These are phyloP conservation scores for Hemisphaericaspora subhashii DNA, from an alignment of 1,139 yeast species.

Conservation along the genomic window DNA sequence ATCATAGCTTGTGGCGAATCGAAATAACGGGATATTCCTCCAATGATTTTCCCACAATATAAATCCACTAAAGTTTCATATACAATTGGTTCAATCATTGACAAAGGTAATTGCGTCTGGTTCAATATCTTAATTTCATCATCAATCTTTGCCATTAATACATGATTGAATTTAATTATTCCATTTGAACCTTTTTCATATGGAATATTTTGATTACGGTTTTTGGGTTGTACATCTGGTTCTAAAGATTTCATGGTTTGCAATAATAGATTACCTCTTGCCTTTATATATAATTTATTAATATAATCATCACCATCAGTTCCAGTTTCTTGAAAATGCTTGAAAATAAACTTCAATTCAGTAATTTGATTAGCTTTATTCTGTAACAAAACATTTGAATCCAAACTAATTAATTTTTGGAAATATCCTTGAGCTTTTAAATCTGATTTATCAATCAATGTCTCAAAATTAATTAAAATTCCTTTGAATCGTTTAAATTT, in stretches of 20 bases:
- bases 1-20: constrained; percentile 14
- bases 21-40: constrained; percentile 1
- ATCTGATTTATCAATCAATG: constrained; percentile 47
- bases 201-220: constrained; percentile 40
- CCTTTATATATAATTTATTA: constrained; percentile 44
- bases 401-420: constrained; percentile 17
- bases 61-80: constrained; percentile 22
- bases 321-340: constrained; percentile 38
- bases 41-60: neutral
- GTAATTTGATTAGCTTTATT: constrained; percentile 9
- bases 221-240: constrained; percentile 36
- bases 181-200: constrained; percentile 67
- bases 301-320: constrained; percentile 17
- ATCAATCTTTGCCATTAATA: constrained; percentile 49
- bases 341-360: constrained; percentile 30
- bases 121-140: constrained; percentile 44
- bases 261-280: constrained; percentile 45
- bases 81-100: constrained; percentile 16
- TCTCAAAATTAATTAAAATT: constrained; percentile 46
- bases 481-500: constrained; percentile 50
- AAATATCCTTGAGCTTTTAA: constrained; percentile 38
- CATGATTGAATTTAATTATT: constrained; percentile 54
- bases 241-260: constrained; percentile 40
- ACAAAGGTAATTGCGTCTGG: constrained; percentile 20
- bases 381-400: constrained; percentile 7